Evolutionary conservation across 768 basidiomycete genomes (phyloP).

Genomic region (Lentinus brumalis): DNA sequence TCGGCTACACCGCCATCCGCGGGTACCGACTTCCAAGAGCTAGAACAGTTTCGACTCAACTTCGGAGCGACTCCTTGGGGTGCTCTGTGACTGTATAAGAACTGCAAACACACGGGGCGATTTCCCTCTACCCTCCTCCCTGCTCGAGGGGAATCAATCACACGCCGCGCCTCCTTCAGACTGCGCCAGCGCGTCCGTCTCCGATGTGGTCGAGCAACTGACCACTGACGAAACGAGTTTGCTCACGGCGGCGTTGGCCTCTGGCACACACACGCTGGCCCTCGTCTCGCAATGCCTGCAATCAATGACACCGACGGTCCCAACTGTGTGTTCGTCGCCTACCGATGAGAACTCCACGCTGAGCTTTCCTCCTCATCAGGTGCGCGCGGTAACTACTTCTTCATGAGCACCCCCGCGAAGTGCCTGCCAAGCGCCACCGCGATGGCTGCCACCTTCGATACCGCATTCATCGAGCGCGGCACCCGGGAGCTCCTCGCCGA

Average conservation of each 20-base stretch:
- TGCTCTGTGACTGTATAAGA: too few species aligned
- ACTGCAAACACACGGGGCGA: too few species aligned
- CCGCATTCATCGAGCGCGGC: conserved; percentile 61
- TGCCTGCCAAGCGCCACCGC: conserved; percentile 78
- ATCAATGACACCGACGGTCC: conserved; percentile 73
- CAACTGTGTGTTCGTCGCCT: conserved; percentile 51
- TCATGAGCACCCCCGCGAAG: conserved; percentile 81
- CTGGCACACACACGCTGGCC: conserved; percentile 73
- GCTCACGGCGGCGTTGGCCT: conserved; percentile 78
- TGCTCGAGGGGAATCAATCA: neutral
- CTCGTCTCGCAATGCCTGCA: conserved; percentile 70
- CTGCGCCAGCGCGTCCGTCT: conserved; percentile 64
- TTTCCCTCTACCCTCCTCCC: too few species aligned
- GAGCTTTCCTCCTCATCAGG: conserved; percentile 29
- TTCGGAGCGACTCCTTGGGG: too few species aligned
- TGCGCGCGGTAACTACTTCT: conserved; percentile 71
- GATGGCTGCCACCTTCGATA: conserved; percentile 75
- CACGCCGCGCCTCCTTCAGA: conserved; percentile 65
- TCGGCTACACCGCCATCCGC: too few species aligned
- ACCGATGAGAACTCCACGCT: neutral
- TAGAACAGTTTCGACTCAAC: too few species aligned
- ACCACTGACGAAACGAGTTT: conserved; percentile 17
- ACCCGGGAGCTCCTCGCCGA: conserved; percentile 66
- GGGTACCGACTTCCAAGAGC: too few species aligned
- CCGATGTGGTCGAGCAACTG: conserved; percentile 46